These are phyloP conservation scores for Eruca vesicaria DNA, from an alignment of 441 rosid species.

Conservation along the genomic window DNA sequence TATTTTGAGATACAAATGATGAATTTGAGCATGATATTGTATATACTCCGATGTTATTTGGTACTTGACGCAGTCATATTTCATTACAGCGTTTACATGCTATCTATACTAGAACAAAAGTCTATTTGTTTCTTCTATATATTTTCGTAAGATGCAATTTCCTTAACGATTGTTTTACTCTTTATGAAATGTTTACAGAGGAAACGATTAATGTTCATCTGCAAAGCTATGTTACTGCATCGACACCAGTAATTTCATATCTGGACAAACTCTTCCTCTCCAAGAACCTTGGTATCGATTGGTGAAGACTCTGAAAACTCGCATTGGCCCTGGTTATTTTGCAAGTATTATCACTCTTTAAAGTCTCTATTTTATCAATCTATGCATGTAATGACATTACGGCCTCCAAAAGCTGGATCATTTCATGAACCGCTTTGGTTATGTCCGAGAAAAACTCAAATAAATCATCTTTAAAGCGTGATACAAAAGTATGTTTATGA, in stretches of 20 bases:
- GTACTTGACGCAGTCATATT: not conserved
- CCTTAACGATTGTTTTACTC: not conserved
- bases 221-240: conserved; percentile 6
- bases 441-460: not conserved
- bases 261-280: conserved; percentile 14
- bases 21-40: not conserved
- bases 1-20: not conserved
- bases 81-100: not conserved
- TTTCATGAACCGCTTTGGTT: not conserved
- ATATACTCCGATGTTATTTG: not conserved
- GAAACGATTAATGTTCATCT: not conserved
- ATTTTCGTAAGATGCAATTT: not conserved
- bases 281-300: conserved; percentile 16
- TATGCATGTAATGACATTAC: conserved; percentile 11
- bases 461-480: not conserved
- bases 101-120: not conserved
- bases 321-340: not conserved
- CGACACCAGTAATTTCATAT: not conserved
- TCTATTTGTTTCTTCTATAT: not conserved
- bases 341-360: not conserved
- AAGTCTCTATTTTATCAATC: not conserved
- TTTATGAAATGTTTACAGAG: not conserved
- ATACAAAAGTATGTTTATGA: not conserved
- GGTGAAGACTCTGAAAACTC: conserved; percentile 7
- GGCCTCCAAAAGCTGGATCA: not conserved